Conservation (phyloP, 768 basidiomycete species). For the Russula ochroleuca region DNA sequence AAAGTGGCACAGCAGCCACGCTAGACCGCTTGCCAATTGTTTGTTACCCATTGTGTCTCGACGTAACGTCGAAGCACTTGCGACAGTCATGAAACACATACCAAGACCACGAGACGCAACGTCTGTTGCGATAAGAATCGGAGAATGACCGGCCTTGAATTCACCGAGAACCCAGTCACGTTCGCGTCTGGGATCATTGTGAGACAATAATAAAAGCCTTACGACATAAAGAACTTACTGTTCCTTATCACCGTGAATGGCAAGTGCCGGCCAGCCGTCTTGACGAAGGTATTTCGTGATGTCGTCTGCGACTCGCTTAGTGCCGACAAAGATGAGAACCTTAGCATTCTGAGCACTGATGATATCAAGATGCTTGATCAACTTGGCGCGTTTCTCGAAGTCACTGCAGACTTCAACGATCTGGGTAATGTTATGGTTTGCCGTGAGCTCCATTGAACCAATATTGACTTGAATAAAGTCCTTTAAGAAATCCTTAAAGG, state of each 20-base stretch:
- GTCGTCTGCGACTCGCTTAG: constrained; percentile 96
- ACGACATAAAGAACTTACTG: constrained; percentile 56
- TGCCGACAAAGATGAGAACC: constrained; percentile 97
- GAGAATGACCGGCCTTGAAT: constrained; percentile 96
- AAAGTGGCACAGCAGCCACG: constrained; percentile 17
- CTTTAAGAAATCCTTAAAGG: constrained; percentile 77
- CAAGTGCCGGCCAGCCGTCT: constrained; percentile 99
- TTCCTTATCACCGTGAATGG: constrained; percentile 99
- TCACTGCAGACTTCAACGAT: constrained; percentile 95
- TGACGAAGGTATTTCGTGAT: constrained; percentile 96
- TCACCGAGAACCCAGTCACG: constrained; percentile 99
- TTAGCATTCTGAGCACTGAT: constrained; percentile 97
- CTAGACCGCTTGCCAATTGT: constrained; percentile 28
- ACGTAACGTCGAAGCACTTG: constrained; percentile 45
- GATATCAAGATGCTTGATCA: constrained; percentile 95
- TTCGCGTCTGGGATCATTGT: constrained; percentile 59
- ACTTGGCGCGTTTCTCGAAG: constrained; percentile 93
- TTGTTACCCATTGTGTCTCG: constrained; percentile 35
- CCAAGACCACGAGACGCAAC: constrained; percentile 99
- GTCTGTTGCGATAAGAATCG: constrained; percentile 97
- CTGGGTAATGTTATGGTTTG: constrained; percentile 97
- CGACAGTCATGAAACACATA: constrained; percentile 58
- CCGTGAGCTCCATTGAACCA: constrained; percentile 96
- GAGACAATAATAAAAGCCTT: neutral
- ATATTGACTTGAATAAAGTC: constrained; percentile 99